Conservation (phyloP, 352 stramenopile genomes). For the Globisporangium cylindrosporum region DNA sequence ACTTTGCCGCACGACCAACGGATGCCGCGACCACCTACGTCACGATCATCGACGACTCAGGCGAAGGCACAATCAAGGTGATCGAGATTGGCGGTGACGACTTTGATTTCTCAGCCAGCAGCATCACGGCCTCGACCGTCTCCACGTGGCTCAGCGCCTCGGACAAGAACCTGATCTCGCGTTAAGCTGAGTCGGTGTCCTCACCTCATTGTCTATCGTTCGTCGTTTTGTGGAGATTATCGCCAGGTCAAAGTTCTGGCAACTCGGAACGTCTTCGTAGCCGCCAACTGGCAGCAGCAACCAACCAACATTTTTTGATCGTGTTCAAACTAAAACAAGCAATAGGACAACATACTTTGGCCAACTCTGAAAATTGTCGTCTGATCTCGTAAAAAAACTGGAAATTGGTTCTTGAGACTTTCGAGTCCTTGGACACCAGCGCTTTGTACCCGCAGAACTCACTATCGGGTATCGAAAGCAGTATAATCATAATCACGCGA, state of each 20-base stretch:
- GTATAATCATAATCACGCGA: not conserved
- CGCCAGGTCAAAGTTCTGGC: not conserved
- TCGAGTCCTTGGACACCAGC: not conserved
- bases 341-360: not conserved
- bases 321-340: not conserved
- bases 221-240: not conserved
- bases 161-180: slow-evolving; percentile 33
- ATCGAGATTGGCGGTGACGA: slow-evolving; percentile 36
- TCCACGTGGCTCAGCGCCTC: slow-evolving; percentile 33
- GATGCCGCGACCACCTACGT: slow-evolving; percentile 39
- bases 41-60: slow-evolving; percentile 48
- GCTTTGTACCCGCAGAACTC: not conserved
- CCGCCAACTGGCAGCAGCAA: not conserved
- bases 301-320: not conserved
- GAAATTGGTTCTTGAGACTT: not conserved
- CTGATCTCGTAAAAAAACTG: not conserved
- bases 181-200: not conserved
- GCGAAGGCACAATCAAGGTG: slow-evolving; percentile 38
- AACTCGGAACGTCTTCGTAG: not conserved
- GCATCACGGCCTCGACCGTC: slow-evolving; percentile 29
- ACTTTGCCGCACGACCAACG: slow-evolving; percentile 34
- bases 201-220: not conserved
- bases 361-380: not conserved
- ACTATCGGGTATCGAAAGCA: not conserved
- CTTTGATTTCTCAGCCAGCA: slow-evolving; percentile 37